Evolutionary conservation across 345 rosid genomes (phyloP).

Genomic region (Salix brachista): DNA sequence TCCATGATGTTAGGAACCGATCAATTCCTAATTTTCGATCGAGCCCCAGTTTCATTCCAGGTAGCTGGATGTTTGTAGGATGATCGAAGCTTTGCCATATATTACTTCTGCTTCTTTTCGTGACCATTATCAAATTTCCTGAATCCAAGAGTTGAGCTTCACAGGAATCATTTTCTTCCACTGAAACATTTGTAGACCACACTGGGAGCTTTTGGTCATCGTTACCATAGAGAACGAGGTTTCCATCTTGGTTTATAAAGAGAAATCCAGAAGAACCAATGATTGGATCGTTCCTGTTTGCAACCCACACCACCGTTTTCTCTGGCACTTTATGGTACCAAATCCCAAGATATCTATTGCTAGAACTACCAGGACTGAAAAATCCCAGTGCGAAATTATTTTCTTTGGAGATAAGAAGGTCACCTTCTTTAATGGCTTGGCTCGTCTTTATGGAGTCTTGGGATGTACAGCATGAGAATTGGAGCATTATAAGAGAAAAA

Average conservation of each 20-base stretch:
- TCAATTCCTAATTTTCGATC: no score
- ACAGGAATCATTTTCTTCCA: no score
- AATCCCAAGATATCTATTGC: neutral
- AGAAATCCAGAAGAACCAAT: no score
- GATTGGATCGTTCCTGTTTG: no score
- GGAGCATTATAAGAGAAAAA: neutral
- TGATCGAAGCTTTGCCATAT: neutral
- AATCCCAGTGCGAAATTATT: neutral
- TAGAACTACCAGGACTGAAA: neutral
- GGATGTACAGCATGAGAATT: neutral
- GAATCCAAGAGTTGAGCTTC: conserved; percentile 4
- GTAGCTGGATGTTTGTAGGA: neutral
- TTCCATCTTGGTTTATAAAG: no score
- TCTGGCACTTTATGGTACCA: no score
- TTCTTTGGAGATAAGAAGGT: neutral
- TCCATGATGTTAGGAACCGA: neutral
- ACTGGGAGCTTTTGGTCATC: no score
- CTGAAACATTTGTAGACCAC: neutral
- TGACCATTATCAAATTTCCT: neutral
- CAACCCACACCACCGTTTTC: no score
- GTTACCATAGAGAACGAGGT: no score
- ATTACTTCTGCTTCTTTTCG: neutral
- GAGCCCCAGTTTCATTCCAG: neutral
- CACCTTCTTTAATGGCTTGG: no score
- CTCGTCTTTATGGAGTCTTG: neutral